These are phyloP conservation scores for Podospora bellae-mahoneyi DNA, from an alignment of 495 filamentous ascomycete genomes.

Conservation along the genomic window DNA sequence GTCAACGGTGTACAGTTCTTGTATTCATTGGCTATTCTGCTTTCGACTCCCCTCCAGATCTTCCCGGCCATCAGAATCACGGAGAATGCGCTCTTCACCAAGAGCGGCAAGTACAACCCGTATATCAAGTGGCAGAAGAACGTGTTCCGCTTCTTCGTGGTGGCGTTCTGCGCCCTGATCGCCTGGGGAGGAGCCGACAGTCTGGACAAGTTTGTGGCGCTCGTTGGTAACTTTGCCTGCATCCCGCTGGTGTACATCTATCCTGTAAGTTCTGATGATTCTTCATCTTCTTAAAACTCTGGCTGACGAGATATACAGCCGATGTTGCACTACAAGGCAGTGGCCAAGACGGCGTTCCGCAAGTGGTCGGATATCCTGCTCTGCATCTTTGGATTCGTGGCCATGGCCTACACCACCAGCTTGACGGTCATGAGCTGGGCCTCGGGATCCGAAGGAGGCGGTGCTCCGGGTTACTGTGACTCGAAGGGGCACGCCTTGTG, in stretches of 20 bases:
- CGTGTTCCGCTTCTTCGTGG: slow-evolving; percentile 85
- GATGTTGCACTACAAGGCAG: slow-evolving; percentile 78
- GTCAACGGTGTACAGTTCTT: slow-evolving; percentile 95
- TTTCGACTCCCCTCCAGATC: slow-evolving; percentile 91
- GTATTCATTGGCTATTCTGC: slow-evolving; percentile 88
- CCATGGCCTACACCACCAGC: slow-evolving; percentile 85
- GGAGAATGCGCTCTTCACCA: slow-evolving; percentile 59
- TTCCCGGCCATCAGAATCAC: slow-evolving; percentile 91
- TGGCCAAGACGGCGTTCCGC: slow-evolving; percentile 61
- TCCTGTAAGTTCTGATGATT: slow-evolving; percentile 59
- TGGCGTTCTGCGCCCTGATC: slow-evolving; percentile 77
- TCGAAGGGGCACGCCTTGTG: slow-evolving; percentile 27
- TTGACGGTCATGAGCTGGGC: slow-evolving; percentile 85
- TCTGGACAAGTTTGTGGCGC: slow-evolving; percentile 92
- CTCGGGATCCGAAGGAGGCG: slow-evolving; percentile 34
- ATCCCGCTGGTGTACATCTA: slow-evolving; percentile 97
- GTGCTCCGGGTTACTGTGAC: slow-evolving; percentile 51
- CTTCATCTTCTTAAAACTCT: not conserved
- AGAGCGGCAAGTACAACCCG: slow-evolving; percentile 92
- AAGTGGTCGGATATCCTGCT: slow-evolving; percentile 68
- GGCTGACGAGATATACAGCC: slow-evolving; percentile 54
- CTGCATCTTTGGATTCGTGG: slow-evolving; percentile 73
- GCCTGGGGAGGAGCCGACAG: slow-evolving; percentile 91
- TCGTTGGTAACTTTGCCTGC: slow-evolving; percentile 96
- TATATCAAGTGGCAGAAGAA: slow-evolving; percentile 99